Conservation (phyloP, 176 grass and related monocot genomes). For the Oryza brachyantha region DNA sequence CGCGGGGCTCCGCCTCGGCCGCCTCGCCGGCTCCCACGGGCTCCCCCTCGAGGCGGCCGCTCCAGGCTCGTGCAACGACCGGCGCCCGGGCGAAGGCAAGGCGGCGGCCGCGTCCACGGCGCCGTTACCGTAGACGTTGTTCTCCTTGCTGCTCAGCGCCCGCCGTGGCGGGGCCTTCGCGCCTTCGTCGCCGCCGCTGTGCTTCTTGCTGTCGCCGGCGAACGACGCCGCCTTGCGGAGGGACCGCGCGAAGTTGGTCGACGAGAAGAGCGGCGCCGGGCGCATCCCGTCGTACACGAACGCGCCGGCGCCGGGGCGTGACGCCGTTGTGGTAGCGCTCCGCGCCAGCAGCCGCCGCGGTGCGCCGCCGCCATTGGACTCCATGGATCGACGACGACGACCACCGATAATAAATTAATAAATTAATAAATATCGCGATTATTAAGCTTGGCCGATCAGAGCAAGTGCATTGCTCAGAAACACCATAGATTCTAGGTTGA, state of each 20-base stretch:
- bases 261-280: constrained; percentile 40
- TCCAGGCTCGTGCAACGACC: constrained; percentile 18
- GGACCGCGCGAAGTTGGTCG: constrained; percentile 39
- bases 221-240: constrained; percentile 37
- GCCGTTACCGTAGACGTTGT: neutral
- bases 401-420: constrained; percentile 28
- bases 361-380: constrained; percentile 18
- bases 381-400: constrained; percentile 38
- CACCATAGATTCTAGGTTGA: neutral
- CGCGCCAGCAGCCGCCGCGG: neutral
- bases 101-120: neutral
- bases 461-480: constrained; percentile 14
- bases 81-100: neutral
- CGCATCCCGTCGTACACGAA: constrained; percentile 46
- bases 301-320: constrained; percentile 34
- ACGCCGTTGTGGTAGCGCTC: constrained; percentile 14
- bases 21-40: constrained; percentile 28
- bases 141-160: constrained; percentile 33
- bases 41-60: constrained; percentile 28
- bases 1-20: constrained; percentile 20
- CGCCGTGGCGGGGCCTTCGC: constrained; percentile 19
- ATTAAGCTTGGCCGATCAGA: neutral
- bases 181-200: neutral
- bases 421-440: constrained; percentile 39
- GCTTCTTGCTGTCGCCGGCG: constrained; percentile 47